Evolutionary conservation across 495 filamentous ascomycete genomes (phyloP), one percentile per base, ranked within the genome.

Genomic region (Parathielavia appendiculata): DNA sequence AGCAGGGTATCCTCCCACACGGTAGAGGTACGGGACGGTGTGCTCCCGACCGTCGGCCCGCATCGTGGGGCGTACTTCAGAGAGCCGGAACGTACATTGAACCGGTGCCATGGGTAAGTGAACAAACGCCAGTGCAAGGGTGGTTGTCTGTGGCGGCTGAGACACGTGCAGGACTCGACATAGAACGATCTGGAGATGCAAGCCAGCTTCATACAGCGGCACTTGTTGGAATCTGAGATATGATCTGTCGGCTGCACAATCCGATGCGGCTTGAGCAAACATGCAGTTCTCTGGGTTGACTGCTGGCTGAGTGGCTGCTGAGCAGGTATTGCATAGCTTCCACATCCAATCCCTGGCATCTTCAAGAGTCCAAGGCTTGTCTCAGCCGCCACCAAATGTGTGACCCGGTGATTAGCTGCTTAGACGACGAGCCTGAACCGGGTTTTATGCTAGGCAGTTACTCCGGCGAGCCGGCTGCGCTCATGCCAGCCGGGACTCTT

Each of bases 251-350:
- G 32, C 23, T 54, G 34, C 23, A 23, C 32, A 22, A 47, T 40
- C 30, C 32, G 9, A 8, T 30, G 48, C 36, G 51, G 39, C 56
- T 56, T 26, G 45, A 55, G 56, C 60, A 63, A 63, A 63, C 56
- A 56, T 50, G 32, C 56, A 35, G 19, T 41, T 47, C 13, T 34
- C 26, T 32, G 59, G 36, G 50, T 17, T 14, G 51, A 7, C 51
- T 14, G 41, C 32, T 55, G 35, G 34, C 32, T 6, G 40, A 16
- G 9, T 44, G 41, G 10, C 36, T 39, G 36, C 26, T 38, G 23
- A 30, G 30, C 2, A 32, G 49, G 1, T 46, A 1, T 26, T 38
- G 39, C 39, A 35, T 32, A 20, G 51, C 22, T 8, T 51, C 20
- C 39, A 8, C 17, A 16, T 6, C 51, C 26, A 44, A 54, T 39